Percentiles rank a stretch among this genome's conserved stretches.
Evolutionary conservation across 2,329 filamentous ascomycete species (phyloP).

Genomic region (Claviceps lovelessii): DNA sequence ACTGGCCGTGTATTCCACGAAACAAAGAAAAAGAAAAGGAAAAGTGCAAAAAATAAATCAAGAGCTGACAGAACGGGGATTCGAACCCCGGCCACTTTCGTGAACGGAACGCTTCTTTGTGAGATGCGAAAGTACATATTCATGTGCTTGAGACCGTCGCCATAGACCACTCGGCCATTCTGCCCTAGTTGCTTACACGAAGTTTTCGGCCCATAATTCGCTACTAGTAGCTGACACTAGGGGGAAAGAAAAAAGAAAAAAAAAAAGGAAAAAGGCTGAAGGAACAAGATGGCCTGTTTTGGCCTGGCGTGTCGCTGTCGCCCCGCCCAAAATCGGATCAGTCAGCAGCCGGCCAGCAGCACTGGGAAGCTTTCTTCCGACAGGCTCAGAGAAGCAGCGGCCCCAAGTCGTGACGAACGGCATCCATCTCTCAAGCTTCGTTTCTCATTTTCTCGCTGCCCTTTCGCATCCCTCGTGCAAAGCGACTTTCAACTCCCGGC

Average conservation of each 20-base stretch:
- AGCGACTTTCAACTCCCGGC: not conserved
- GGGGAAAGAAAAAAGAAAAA: not conserved
- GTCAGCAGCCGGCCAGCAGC: constrained; percentile 1
- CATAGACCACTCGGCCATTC: constrained; percentile 14
- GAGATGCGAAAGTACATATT: constrained; percentile 8
- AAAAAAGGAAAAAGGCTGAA: not conserved
- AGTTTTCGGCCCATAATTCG: not conserved
- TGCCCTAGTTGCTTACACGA: constrained; percentile 3
- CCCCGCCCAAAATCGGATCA: constrained; percentile 3
- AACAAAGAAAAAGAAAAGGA: not conserved
- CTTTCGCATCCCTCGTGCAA: no score
- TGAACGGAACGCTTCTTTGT: constrained; percentile 11
- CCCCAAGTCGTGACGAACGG: not conserved
- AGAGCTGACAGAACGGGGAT: constrained; percentile 11
- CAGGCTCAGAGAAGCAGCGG: not conserved
- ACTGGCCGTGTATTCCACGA: no score
- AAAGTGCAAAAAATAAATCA: not conserved
- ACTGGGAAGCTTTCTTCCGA: not conserved
- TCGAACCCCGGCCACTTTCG: constrained; percentile 15
- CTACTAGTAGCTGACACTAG: not conserved
- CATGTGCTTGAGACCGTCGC: constrained; percentile 11
- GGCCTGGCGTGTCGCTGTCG: not conserved
- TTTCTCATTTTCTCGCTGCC: not conserved
- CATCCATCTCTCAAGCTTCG: not conserved
- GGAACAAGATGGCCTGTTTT: not conserved